Evolutionary conservation across 805 yeast genomes (phyloP).

Genomic region (Saccharomycopsis microspora): DNA sequence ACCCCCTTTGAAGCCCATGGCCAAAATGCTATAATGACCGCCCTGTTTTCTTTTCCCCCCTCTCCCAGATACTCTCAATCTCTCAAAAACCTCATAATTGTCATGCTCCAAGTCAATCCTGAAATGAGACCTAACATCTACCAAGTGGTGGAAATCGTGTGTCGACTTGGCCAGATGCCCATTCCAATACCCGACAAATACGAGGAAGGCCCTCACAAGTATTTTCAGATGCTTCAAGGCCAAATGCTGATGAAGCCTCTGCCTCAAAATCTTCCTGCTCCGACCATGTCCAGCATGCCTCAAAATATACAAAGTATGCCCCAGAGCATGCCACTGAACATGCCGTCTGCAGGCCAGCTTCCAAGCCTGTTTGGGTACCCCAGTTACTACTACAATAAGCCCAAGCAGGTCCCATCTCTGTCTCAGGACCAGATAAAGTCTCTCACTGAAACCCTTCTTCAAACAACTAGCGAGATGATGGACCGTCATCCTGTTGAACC

Average conservation of each 20-base stretch:
- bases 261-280: background rate
- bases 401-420: background rate
- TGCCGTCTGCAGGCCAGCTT: constrained; percentile 5
- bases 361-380: constrained; percentile 1
- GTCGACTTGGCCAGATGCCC: constrained; percentile 43
- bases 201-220: constrained; percentile 44
- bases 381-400: background rate
- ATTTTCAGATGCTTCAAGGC: background rate
- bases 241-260: background rate
- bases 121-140: constrained; percentile 61
- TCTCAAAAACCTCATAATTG: constrained; percentile 51
- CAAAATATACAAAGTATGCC: background rate
- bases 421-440: constrained; percentile 1
- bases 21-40: constrained; percentile 51
- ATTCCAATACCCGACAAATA: constrained; percentile 32
- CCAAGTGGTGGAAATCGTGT: constrained; percentile 59
- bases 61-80: constrained; percentile 49
- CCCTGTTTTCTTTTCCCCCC: constrained; percentile 40
- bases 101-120: constrained; percentile 55
- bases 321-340: background rate
- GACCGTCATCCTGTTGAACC: constrained; percentile 2
- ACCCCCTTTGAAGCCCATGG: constrained; percentile 65
- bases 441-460: constrained; percentile 11
- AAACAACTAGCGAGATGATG: constrained; percentile 15
- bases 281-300: background rate